These are phyloP conservation scores for Lachancea sp. DNA, from an alignment of 805 yeast genomes.

Conservation along the genomic window DNA sequence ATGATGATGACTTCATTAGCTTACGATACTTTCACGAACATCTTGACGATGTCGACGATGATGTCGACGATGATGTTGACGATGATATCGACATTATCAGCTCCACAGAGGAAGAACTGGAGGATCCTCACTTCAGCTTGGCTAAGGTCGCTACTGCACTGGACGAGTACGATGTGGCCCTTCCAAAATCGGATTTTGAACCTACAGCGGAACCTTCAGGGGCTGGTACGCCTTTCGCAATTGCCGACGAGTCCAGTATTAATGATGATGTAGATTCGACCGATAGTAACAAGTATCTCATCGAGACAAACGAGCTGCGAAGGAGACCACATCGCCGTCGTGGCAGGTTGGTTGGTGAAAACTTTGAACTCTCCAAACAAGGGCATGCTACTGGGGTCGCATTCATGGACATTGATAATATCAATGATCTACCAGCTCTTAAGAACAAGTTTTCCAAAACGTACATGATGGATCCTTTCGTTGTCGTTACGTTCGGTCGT, in stretches of 20 bases:
- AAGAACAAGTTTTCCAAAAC: constrained; percentile 59
- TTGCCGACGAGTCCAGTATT: neutral
- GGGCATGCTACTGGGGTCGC: constrained; percentile 54
- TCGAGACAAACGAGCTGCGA: neutral
- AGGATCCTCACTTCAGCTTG: constrained; percentile 9
- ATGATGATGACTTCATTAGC: neutral
- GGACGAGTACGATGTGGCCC: constrained; percentile 28
- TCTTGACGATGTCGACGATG: constrained; percentile 8
- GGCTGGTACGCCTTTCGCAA: neutral
- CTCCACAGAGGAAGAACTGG: constrained; percentile 8
- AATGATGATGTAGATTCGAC: constrained; percentile 6
- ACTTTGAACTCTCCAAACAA: constrained; percentile 26
- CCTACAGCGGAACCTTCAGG: neutral
- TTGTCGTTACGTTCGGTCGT: constrained; percentile 83
- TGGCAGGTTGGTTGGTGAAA: constrained; percentile 11
- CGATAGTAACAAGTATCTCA: neutral
- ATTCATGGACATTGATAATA: constrained; percentile 68
- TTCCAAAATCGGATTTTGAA: constrained; percentile 6
- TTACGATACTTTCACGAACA: neutral
- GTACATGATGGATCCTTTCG: constrained; percentile 96
- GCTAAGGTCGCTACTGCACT: constrained; percentile 25
- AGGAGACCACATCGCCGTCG: constrained; percentile 6
- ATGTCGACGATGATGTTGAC: constrained; percentile 13
- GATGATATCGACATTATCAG: constrained; percentile 9
- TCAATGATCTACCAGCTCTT: constrained; percentile 73